Evolutionary conservation across 225 moss, liverwort and hornwort species (phyloP).

Genomic region (Polytrichum formosum): DNA sequence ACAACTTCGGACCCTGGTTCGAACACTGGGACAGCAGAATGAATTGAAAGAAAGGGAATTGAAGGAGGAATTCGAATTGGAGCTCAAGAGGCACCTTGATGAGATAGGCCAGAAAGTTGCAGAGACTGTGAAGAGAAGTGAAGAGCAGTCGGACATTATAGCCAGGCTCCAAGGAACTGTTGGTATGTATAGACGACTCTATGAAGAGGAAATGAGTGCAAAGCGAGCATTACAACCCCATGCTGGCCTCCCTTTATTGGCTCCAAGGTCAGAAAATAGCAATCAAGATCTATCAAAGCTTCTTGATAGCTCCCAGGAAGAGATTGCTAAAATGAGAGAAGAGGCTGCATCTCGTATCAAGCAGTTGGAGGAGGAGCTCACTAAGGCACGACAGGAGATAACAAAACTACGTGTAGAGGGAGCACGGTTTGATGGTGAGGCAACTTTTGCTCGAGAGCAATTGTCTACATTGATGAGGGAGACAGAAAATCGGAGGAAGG

Average conservation of each 20-base stretch:
- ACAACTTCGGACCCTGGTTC: conserved; percentile 76
- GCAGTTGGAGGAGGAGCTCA: conserved; percentile 71
- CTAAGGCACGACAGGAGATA: conserved; percentile 65
- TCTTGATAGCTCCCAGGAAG: conserved; percentile 74
- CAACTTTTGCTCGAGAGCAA: conserved; percentile 74
- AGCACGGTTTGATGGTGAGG: conserved; percentile 83
- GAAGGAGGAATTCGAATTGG: conserved; percentile 74
- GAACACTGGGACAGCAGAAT: conserved; percentile 84
- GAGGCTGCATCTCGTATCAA: conserved; percentile 61
- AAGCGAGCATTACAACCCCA: conserved; percentile 56
- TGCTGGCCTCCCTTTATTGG: conserved; percentile 37
- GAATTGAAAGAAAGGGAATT: conserved; percentile 82
- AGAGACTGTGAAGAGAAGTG: conserved; percentile 71
- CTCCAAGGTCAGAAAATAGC: conserved; percentile 61
- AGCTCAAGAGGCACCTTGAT: conserved; percentile 77
- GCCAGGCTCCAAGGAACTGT: conserved; percentile 89
- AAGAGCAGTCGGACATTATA: conserved; percentile 83
- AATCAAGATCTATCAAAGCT: conserved; percentile 74
- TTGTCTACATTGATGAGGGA: conserved; percentile 64
- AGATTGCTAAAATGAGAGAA: conserved; percentile 69
- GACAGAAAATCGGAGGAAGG: conserved; percentile 84
- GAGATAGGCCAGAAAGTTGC: conserved; percentile 85
- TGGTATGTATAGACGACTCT: conserved; percentile 90
- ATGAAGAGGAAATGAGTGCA: conserved; percentile 81
- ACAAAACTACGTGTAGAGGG: conserved; percentile 76